Evolutionary conservation across 1,284 basidiomycete genomes (phyloP), one percentile per base, ranked within the genome.

Genomic region (Takashimella koratensis): DNA sequence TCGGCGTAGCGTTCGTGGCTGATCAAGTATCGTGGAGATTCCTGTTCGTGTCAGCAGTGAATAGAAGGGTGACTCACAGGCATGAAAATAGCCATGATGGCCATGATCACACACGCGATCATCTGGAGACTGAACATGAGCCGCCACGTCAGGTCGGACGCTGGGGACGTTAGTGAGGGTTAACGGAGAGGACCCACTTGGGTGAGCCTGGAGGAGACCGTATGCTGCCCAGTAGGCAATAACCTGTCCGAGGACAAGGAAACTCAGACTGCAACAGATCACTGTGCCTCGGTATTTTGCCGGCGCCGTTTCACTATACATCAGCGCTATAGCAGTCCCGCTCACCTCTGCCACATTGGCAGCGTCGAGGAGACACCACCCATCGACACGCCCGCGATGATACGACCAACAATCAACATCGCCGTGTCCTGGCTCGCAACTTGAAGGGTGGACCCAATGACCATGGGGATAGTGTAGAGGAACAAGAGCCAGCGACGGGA

Each of bases 281-380:
- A 43, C 42, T 8, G 42, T 43, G 8, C 42, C 42, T 43, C 42
- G 8, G 42, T n/a, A 12, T 11, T 43, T 8, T n/a, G 16, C 21
- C 19, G 42, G 42, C 42, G 42, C 16, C 8, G 42, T 43, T 20
- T 43, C 42, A 10, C 42, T 43, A 39, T 12, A 10, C 42, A 10
- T 20, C 8, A n/a, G 11, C 16, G 42, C 42, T 43, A 8, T 8
- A 10, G 21, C 8, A 43, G 8, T 20, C 19, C 42, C 42, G 19
- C 42, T 6, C 42, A 43, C 42, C 42, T 43, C 42, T 43, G 42
- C 42, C 42, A 43, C 8, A 43, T 43, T n/a, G 42, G 42, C 42
- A 43, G 19, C 42, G 42, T 43, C 42, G 42, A 43, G 6, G 42
- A 43, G 42, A 43, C n/a, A n/a, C n/a, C 44, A 45, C 44, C 44